Base-by-base conservation (phyloP, 148 eudicot species). In the Dysphania ambrosioides region DNA sequence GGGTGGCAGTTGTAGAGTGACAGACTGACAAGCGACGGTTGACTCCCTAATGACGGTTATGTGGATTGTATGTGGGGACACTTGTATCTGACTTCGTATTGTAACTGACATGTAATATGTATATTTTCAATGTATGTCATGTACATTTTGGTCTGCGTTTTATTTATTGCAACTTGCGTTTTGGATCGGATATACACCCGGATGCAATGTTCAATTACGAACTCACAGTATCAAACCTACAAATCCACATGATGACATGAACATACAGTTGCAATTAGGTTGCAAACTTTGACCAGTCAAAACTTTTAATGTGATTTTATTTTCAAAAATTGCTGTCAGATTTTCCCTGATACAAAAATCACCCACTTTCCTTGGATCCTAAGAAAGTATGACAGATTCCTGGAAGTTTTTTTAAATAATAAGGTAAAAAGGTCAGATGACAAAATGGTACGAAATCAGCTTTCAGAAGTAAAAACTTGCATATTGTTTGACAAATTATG, bases 291-390 rank as follows among this genome's bases (percentile, higher is more conserved):
- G 80, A 81, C 83, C 72, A 68, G 83, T 81, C 83, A 81, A 81
- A 19, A 41, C 47, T 30, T 55, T 18, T 3, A 70, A 44, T 42
- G 36, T 63, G 70, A 27, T 6, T 42, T 64, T 58, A 31, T 29
- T 27, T 71, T 71, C 35, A 56, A 75, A 55, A 70, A 59, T 32
- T 51, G 59, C 31, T 80, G 83, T 80, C 83, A 80, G 83, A 71
- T 75, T 79, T 80, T 74, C 23, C 58, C 38, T 66, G 51, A 75
- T 76, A 80, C 76, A 57, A 57, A 66, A 71, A 71, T 58, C 78
- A 57, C 70, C 36, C 77, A 19, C 68, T 72, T 76, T 65, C 77
- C 83, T 80, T 80, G 83, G 83, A 80, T 80, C 68, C 83, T 76
- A 80, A 80, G 83, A 38, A 57, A 75, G 42, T 35, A 16, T 60